Evolutionary conservation across 208 protist species (phyloP), one percentile per base, ranked within the genome.

Genomic region (Blastocrithidia nonstop): DNA sequence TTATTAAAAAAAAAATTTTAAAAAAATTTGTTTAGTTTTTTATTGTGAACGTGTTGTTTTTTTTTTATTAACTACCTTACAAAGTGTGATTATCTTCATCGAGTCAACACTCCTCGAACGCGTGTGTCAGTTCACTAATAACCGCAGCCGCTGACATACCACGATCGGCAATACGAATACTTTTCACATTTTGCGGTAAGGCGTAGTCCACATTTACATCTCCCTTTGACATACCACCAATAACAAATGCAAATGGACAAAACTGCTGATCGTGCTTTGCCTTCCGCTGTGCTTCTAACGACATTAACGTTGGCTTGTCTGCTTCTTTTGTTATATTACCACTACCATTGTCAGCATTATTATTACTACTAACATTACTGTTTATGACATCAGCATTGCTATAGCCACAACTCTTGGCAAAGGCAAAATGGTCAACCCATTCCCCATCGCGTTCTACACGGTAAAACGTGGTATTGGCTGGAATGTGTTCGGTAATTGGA

Each of bases 401-500:
- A 46, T 55, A 58, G 4, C 67, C 71, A 39, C 61, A 75, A 26
- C 38, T 31, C 19, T 62, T 66, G 42, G 65, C 67, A 45, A 84
- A 82, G 6, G 21, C 45, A 41, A 83, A 87, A 16, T 66, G 61
- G 49, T 85, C 71, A 15, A 91, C 61, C n/a, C 40, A 55, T 16
- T 82, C 74, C 17, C 82, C 82, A 32, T 88, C 82, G 56, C 80
- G 82, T 61, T 91, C 82, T 20, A 91, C 74, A 13, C 82, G 82
- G 46, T 73, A 70, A 4, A 91, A 42, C 5, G 45, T 58, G 19
- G 62, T 69, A 57, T 78, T 71, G n/a, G 73, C 71, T 15, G 97
- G 96, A 20, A 99, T 78, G 74, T 99, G 95, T 27, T 98, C 86
- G 16, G 92, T 98, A 24, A 99, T 79, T 4, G 97, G 97, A 62